These are phyloP conservation scores for Arthrobotrys pseudoclavata DNA, from an alignment of 2,329 filamentous ascomycete genomes.

Conservation along the genomic window DNA sequence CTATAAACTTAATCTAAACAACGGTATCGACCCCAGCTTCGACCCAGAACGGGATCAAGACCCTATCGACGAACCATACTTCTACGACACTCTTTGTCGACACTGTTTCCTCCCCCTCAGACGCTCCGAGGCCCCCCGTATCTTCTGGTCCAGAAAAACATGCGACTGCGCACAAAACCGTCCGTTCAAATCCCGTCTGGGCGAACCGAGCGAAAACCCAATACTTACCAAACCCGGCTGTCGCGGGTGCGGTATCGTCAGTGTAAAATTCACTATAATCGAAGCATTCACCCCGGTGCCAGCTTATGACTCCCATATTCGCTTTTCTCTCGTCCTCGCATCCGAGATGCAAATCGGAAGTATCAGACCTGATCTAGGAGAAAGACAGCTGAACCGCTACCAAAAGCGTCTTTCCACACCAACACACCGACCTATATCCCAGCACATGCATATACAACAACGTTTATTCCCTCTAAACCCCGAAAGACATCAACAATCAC, in stretches of 20 bases:
- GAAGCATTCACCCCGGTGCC: slow-evolving; percentile 25
- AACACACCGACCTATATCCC: neutral
- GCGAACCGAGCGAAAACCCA: neutral
- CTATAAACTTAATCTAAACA: slow-evolving; percentile 9
- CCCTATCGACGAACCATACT: slow-evolving; percentile 7
- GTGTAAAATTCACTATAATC: slow-evolving; percentile 33
- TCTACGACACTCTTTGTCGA: slow-evolving; percentile 35
- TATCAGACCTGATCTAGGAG: neutral
- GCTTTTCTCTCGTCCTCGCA: slow-evolving; percentile 11
- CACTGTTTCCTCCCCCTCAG: slow-evolving; percentile 34
- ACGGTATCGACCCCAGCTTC: neutral
- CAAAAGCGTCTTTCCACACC: neutral
- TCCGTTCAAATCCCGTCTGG: neutral
- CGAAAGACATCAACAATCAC: neutral
- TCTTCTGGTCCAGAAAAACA: slow-evolving; percentile 26
- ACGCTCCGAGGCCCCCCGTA: neutral
- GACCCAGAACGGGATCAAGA: slow-evolving; percentile 1
- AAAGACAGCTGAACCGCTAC: neutral
- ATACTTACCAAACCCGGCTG: slow-evolving; percentile 27
- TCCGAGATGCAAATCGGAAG: slow-evolving; percentile 12
- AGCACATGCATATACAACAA: neutral
- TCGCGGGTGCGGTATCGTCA: slow-evolving; percentile 14
- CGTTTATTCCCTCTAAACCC: neutral
- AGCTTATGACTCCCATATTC: slow-evolving; percentile 8
- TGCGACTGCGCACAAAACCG: slow-evolving; percentile 13